Evolutionary conservation across 164 flowering plant species (phyloP).

Genomic region (Dillenia turbinata): DNA sequence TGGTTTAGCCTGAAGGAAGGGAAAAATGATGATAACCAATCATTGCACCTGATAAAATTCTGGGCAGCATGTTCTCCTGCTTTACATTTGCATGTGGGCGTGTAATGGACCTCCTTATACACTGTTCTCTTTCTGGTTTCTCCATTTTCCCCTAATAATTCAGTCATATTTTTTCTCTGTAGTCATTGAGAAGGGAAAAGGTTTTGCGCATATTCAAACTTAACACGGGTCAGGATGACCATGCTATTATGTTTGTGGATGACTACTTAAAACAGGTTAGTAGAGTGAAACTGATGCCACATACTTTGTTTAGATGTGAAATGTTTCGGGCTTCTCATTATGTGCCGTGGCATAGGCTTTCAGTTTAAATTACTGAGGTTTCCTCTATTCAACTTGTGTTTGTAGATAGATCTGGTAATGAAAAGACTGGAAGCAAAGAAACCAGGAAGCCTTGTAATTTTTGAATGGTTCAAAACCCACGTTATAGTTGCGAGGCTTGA

Average conservation of each 20-base stretch:
- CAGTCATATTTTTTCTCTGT: slow-evolving; percentile 15
- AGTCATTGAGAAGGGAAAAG: slow-evolving; percentile 67
- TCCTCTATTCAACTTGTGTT: not conserved
- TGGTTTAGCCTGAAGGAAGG: too few species aligned
- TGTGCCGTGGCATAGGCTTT: too few species aligned
- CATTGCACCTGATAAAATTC: too few species aligned
- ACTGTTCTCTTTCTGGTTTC: too few species aligned
- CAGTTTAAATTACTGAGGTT: too few species aligned
- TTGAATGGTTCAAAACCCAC: slow-evolving; percentile 74
- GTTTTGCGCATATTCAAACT: slow-evolving; percentile 73
- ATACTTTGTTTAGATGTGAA: too few species aligned
- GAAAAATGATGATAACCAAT: too few species aligned
- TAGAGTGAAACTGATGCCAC: not conserved
- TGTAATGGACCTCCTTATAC: too few species aligned
- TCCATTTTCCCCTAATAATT: too few species aligned
- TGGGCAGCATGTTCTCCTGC: too few species aligned
- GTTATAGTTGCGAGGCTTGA: slow-evolving; percentile 68
- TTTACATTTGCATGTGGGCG: too few species aligned
- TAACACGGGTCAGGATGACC: slow-evolving; percentile 95
- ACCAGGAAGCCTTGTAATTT: slow-evolving; percentile 47
- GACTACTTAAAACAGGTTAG: slow-evolving; percentile 81
- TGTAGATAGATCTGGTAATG: slow-evolving; percentile 56
- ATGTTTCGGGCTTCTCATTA: too few species aligned
- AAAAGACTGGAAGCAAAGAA: slow-evolving; percentile 54
- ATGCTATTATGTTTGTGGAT: slow-evolving; percentile 86